A percentile compares a stretch with the other conserved stretches of the same genome.
phyloP scores from a whole-genome alignment of 202 grass and related monocot species.

The Elaeis oleifera region DNA sequence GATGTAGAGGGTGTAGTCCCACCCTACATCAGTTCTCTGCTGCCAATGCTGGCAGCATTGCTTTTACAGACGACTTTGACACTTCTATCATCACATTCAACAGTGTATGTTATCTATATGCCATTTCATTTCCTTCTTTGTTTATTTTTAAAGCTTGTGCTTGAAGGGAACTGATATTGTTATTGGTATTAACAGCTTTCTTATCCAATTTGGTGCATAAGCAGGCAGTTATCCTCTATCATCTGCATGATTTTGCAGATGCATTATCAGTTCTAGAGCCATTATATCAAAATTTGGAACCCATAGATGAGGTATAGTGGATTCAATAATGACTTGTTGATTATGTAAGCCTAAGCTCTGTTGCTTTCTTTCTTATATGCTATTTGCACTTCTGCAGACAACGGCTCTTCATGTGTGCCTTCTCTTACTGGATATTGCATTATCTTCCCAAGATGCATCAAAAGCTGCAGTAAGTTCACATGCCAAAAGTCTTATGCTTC shows the following conservation, averaged over 20 bases:
- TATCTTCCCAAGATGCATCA: slow-evolving; percentile 69
- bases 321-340: slow-evolving; percentile 7
- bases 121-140: too few species aligned
- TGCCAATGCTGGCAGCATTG: slow-evolving; percentile 34
- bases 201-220: slow-evolving; percentile 25
- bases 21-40: slow-evolving; percentile 43
- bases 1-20: slow-evolving; percentile 44
- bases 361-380: slow-evolving; percentile 3
- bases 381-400: slow-evolving; percentile 49
- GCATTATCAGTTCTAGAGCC: slow-evolving; percentile 63
- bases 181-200: not conserved
- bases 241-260: slow-evolving; percentile 72
- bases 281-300: slow-evolving; percentile 68
- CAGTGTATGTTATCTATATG: slow-evolving; percentile 53
- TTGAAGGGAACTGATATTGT: too few species aligned
- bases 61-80: slow-evolving; percentile 71
- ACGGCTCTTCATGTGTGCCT: slow-evolving; percentile 90
- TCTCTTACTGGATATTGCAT: slow-evolving; percentile 84
- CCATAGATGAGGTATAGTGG: slow-evolving; percentile 77
- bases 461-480: slow-evolving; percentile 66
- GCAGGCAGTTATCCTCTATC: slow-evolving; percentile 87
- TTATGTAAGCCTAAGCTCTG: not conserved
- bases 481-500: too few species aligned
- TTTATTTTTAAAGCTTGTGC: too few species aligned
- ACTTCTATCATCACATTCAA: slow-evolving; percentile 78